Conservation (phyloP, 441 rosid genomes). For the Brassica hybrid region DNA sequence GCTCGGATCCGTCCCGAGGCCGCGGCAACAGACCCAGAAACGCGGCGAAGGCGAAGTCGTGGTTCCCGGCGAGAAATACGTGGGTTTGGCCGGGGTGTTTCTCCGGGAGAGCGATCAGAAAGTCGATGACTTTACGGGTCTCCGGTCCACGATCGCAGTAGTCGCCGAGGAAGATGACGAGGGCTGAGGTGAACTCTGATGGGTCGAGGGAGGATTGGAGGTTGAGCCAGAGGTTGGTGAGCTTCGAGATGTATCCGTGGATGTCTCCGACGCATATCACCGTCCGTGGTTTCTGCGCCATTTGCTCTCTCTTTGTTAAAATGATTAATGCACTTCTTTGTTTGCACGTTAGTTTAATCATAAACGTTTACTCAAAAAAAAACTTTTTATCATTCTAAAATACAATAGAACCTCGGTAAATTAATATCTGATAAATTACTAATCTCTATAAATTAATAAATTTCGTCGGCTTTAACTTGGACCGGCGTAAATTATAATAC, state of each 20-base stretch:
- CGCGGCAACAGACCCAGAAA: slow-evolving; percentile 63
- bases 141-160: slow-evolving; percentile 96
- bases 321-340: not conserved
- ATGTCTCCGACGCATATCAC: slow-evolving; percentile 85
- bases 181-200: slow-evolving; percentile 61
- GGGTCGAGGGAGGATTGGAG: slow-evolving; percentile 60
- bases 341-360: too few relatives aligned
- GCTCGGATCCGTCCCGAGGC: slow-evolving; percentile 56
- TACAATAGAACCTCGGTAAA: too few relatives aligned
- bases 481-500: too few relatives aligned
- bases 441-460: too few relatives aligned
- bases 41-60: slow-evolving; percentile 77
- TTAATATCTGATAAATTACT: too few relatives aligned
- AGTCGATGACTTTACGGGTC: slow-evolving; percentile 71
- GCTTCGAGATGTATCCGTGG: slow-evolving; percentile 78
- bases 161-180: slow-evolving; percentile 83
- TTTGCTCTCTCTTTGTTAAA: not conserved
- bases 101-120: slow-evolving; percentile 59
- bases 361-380: too few relatives aligned
- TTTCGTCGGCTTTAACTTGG: too few relatives aligned
- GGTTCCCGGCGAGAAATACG: slow-evolving; percentile 78
- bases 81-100: slow-evolving; percentile 71
- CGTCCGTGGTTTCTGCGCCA: slow-evolving; percentile 52
- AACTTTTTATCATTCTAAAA: too few relatives aligned
- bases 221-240: slow-evolving; percentile 76